Evolutionary conservation across 305 asterid genomes (phyloP).

Genomic region (Vinca major): DNA sequence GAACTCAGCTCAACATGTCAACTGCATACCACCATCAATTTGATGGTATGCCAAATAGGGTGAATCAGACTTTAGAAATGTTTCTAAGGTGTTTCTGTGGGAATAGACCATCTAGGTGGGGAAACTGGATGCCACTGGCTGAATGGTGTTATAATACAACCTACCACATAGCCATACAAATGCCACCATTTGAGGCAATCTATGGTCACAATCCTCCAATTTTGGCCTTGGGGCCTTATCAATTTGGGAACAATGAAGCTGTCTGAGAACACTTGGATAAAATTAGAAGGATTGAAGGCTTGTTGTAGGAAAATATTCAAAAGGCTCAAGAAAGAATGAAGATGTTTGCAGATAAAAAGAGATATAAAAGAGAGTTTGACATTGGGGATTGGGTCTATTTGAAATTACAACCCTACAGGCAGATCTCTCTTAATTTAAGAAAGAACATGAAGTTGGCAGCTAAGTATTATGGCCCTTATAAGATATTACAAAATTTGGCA

Average conservation of each 20-base stretch:
- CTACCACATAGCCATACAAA: not conserved
- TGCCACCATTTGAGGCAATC: too few relatives aligned
- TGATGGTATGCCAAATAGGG: not conserved
- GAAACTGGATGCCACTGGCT: not conserved
- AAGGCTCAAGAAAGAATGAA: not conserved
- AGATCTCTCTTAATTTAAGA: not conserved
- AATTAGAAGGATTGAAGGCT: not conserved
- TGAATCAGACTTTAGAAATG: not conserved
- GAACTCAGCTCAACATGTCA: not conserved
- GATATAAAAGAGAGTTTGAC: not conserved
- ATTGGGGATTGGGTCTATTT: slow-evolving; percentile 4
- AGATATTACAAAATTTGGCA: not conserved
- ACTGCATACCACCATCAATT: slow-evolving; percentile 2
- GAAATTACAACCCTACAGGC: too few relatives aligned
- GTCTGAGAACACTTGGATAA: too few relatives aligned
- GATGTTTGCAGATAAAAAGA: not conserved
- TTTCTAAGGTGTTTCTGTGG: not conserved
- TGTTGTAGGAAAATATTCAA: too few relatives aligned
- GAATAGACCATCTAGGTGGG: not conserved
- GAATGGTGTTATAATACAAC: not conserved
- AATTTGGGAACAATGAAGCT: too few relatives aligned
- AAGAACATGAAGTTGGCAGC: not conserved
- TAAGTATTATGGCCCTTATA: not conserved
- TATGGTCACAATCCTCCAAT: too few relatives aligned
- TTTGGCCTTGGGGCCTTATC: too few relatives aligned